Conservation (phyloP, 2,329 filamentous ascomycete species). For the Aspergillus nomiae region DNA sequence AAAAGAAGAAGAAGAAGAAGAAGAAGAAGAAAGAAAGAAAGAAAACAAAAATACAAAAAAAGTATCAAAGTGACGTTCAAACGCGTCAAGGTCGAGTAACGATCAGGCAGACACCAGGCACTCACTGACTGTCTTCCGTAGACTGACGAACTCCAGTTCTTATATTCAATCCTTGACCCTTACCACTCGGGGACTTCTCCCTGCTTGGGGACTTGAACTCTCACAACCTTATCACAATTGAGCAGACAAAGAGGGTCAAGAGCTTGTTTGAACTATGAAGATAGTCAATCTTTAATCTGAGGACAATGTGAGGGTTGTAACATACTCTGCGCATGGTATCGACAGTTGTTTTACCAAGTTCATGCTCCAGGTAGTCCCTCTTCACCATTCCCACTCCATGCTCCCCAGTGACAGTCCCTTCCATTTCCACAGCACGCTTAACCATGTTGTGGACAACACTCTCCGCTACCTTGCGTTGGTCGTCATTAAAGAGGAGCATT, state of each 20-base stretch:
- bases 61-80: background rate
- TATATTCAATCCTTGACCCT: background rate
- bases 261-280: conserved; percentile 60
- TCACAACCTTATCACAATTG: conserved; percentile 66
- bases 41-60: background rate
- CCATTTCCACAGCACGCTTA: conserved; percentile 67
- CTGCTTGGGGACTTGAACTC: conserved; percentile 52
- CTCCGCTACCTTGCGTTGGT: conserved; percentile 57
- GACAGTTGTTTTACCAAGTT: conserved; percentile 62
- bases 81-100: background rate
- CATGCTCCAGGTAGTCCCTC: conserved; percentile 64
- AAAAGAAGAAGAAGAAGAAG: background rate
- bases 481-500: conserved; percentile 63
- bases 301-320: conserved; percentile 9
- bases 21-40: background rate
- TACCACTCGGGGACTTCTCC: conserved; percentile 55
- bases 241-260: conserved; percentile 65
- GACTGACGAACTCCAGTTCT: too few species aligned
- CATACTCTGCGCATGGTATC: conserved; percentile 66
- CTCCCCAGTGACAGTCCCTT: conserved; percentile 72
- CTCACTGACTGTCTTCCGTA: background rate
- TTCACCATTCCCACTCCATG: conserved; percentile 72
- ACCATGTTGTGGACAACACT: conserved; percentile 70
- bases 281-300: conserved; percentile 18
- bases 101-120: too few species aligned